Evolutionary conservation across 108 stramenopile genomes (phyloP).

Genomic region (Cyclostephanos invisitatus): DNA sequence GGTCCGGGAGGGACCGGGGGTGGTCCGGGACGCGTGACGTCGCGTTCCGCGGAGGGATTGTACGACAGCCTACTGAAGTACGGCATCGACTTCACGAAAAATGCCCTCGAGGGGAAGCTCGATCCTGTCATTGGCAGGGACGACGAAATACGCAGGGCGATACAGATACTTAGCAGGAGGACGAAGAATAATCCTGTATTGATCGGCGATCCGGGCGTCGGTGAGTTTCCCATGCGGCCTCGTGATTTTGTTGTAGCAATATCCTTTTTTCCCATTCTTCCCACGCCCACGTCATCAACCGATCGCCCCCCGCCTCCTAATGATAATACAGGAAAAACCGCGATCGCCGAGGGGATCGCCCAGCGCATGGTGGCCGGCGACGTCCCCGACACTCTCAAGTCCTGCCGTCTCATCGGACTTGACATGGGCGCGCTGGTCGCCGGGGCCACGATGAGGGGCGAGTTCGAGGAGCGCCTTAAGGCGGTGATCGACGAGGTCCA

Average conservation of each 20-base stretch:
- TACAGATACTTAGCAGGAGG: constrained; percentile 93
- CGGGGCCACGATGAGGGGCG: constrained; percentile 97
- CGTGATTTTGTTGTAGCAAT: too few relatives aligned
- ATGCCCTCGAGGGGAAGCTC: constrained; percentile 73
- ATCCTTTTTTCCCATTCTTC: constrained; percentile 15
- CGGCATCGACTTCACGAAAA: constrained; percentile 91
- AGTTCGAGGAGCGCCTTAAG: constrained; percentile 99
- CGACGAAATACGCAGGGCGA: constrained; percentile 92
- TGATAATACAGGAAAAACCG: constrained; percentile 93
- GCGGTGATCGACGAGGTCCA: constrained; percentile 97
- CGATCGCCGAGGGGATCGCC: constrained; percentile 95
- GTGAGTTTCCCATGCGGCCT: constrained; percentile 62
- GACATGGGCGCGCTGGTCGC: constrained; percentile 98
- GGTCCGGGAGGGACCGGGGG: constrained; percentile 10
- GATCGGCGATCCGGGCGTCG: constrained; percentile 96
- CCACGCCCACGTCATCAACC: too few relatives aligned
- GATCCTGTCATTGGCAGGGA: constrained; percentile 99
- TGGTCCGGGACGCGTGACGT: constrained; percentile 55
- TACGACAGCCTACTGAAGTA: constrained; percentile 94
- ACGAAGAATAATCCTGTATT: constrained; percentile 97
- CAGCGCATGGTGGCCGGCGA: constrained; percentile 88
- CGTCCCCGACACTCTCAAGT: constrained; percentile 82
- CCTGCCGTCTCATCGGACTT: constrained; percentile 88
- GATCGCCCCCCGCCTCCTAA: too few relatives aligned
- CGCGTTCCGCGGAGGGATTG: constrained; percentile 80